These are phyloP conservation scores for Fusarium verrucosum DNA, from an alignment of 2,329 filamentous ascomycete genomes.

Conservation along the genomic window DNA sequence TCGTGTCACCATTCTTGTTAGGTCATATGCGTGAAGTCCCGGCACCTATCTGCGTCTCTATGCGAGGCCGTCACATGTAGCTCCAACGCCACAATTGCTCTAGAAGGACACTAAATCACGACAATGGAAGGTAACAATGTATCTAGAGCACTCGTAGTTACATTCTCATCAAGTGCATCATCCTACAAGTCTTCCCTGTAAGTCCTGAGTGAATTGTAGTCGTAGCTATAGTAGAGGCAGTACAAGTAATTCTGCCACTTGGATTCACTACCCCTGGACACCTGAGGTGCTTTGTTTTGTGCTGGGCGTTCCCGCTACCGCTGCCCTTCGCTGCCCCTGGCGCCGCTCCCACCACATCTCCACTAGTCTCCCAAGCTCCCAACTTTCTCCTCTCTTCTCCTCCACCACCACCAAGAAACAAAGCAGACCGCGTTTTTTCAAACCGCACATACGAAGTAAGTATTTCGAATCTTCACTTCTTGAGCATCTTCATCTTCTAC, in stretches of 20 bases:
- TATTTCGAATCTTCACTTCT: background rate
- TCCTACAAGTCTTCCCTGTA: background rate
- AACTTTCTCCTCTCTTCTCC: background rate
- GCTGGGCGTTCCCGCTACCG: background rate
- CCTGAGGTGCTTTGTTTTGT: slow-evolving; percentile 6
- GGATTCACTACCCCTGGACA: slow-evolving; percentile 1
- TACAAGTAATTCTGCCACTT: background rate
- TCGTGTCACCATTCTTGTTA: background rate
- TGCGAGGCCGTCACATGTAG: background rate
- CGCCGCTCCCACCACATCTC: background rate
- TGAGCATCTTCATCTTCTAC: background rate
- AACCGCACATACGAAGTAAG: background rate
- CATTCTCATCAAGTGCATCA: background rate
- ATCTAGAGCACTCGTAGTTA: background rate
- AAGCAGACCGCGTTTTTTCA: background rate
- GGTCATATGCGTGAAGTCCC: slow-evolving; percentile 1
- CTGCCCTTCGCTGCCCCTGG: background rate
- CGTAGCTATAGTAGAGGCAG: background rate
- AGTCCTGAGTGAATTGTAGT: background rate
- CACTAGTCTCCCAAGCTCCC: background rate
- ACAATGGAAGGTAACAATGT: background rate
- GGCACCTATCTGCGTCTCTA: slow-evolving; percentile 1
- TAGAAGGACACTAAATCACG: background rate
- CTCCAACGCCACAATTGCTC: background rate
- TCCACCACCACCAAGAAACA: slow-evolving; percentile 1